phyloP scores from a whole-genome alignment of 2,329 filamentous ascomycete species.

The Phialophora verrucosa region DNA sequence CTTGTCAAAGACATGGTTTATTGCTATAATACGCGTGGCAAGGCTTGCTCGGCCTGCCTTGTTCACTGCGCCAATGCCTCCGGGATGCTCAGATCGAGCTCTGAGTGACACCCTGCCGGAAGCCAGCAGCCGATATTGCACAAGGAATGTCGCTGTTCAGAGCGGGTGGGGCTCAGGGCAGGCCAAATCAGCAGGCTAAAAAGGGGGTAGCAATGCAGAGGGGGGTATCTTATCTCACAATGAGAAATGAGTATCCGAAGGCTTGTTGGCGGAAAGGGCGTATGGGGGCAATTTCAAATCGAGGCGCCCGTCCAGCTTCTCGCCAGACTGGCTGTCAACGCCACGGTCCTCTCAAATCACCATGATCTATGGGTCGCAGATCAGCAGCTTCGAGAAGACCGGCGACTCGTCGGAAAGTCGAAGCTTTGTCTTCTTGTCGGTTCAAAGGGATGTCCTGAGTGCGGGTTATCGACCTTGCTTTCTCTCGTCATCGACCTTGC shows the following conservation, averaged over 20 bases:
- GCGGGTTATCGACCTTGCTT: neutral
- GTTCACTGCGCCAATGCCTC: conserved; percentile 5
- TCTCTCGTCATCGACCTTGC: neutral
- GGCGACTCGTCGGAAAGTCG: neutral
- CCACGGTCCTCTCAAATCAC: conserved; percentile 4
- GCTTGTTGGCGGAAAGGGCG: neutral
- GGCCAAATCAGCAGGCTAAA: conserved; percentile 9
- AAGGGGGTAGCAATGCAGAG: conserved; percentile 16
- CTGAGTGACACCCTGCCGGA: neutral
- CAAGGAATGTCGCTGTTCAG: neutral
- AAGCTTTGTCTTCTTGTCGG: neutral
- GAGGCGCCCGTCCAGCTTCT: neutral
- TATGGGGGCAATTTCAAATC: neutral
- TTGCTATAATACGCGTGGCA: conserved; percentile 24
- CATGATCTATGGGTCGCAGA: conserved; percentile 17
- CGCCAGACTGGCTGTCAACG: neutral
- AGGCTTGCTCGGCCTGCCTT: conserved; percentile 1
- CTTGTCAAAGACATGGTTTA: conserved; percentile 16
- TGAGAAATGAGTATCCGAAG: conserved; percentile 6
- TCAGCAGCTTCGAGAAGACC: conserved; percentile 9
- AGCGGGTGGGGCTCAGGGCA: neutral
- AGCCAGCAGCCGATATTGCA: conserved; percentile 4
- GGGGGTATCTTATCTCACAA: conserved; percentile 23
- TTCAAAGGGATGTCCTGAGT: conserved; percentile 2
- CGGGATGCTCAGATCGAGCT: neutral